phyloP scores from a whole-genome alignment of 306 rosid species.

The Lupinus albus region DNA sequence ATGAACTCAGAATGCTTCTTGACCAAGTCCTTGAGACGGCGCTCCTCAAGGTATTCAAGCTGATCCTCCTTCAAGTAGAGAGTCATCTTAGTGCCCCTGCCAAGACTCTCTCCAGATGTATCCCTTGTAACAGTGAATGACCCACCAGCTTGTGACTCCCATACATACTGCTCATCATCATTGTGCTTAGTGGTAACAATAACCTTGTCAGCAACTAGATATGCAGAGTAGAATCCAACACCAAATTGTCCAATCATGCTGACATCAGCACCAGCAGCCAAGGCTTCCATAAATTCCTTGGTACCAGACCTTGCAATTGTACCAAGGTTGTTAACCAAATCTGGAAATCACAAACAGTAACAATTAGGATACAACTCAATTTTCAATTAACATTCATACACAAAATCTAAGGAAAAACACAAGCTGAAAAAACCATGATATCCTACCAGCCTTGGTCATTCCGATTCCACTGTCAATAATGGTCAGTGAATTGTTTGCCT shows the following conservation, averaged over 20 bases:
- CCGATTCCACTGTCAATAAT: constrained; percentile 88
- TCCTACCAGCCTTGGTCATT: constrained; percentile 92
- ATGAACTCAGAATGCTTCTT: constrained; percentile 94
- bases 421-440: accelerated
- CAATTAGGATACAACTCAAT: not conserved
- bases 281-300: constrained; percentile 92
- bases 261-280: constrained; percentile 93
- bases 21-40: constrained; percentile 74
- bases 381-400: not conserved
- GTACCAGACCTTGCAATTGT: constrained; percentile 92
- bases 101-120: constrained; percentile 66
- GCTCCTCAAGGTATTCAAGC: constrained; percentile 88
- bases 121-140: constrained; percentile 85
- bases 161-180: constrained; percentile 84
- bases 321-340: constrained; percentile 90
- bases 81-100: constrained; percentile 80
- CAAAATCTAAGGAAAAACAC: not conserved
- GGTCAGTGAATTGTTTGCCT: constrained; percentile 61
- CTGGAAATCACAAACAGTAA: constrained; percentile 28
- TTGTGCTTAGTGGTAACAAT: constrained; percentile 79
- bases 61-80: constrained; percentile 82
- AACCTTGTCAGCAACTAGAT: constrained; percentile 87
- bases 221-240: constrained; percentile 88
- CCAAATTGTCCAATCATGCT: constrained; percentile 96
- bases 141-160: constrained; percentile 95